Evolutionary conservation across 2,329 filamentous ascomycete genomes (phyloP).

Genomic region (Epichloe aotearoae): DNA sequence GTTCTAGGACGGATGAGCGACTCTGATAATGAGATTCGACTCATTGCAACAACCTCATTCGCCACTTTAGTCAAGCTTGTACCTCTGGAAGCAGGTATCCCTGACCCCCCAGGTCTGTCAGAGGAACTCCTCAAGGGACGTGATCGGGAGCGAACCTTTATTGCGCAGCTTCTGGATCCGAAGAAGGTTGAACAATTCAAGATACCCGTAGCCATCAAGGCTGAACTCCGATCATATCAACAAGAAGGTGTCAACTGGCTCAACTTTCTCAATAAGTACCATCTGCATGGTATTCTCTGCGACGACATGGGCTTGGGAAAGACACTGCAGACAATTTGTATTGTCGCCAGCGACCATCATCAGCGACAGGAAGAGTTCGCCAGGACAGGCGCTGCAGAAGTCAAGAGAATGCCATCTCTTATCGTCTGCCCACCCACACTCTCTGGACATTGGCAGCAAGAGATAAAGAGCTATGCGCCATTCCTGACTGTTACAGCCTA

Average conservation of each 20-base stretch:
- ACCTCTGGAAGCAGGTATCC: slow-evolving; percentile 90
- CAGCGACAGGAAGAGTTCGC: slow-evolving; percentile 81
- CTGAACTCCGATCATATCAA: slow-evolving; percentile 89
- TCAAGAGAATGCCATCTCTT: slow-evolving; percentile 69
- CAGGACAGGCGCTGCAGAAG: slow-evolving; percentile 66
- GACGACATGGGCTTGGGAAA: slow-evolving; percentile 99
- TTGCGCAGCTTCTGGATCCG: slow-evolving; percentile 86
- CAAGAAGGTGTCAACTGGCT: slow-evolving; percentile 99
- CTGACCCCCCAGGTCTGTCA: slow-evolving; percentile 91
- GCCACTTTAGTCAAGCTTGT: slow-evolving; percentile 95
- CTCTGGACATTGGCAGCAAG: slow-evolving; percentile 97
- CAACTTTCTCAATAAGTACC: slow-evolving; percentile 93
- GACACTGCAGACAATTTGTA: slow-evolving; percentile 92
- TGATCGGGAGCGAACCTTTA: slow-evolving; percentile 91
- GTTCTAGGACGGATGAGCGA: slow-evolving; percentile 97
- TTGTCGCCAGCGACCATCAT: slow-evolving; percentile 95
- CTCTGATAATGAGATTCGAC: slow-evolving; percentile 85
- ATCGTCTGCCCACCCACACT: slow-evolving; percentile 94
- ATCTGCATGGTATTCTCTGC: slow-evolving; percentile 94
- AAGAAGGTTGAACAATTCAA: slow-evolving; percentile 93
- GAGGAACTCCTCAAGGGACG: slow-evolving; percentile 77
- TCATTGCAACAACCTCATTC: slow-evolving; percentile 93
- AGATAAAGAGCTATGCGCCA: slow-evolving; percentile 88
- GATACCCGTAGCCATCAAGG: slow-evolving; percentile 94
- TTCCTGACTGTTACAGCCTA: slow-evolving; percentile 86